Conservation (phyloP, 2,329 filamentous ascomycete genomes). For the Teratosphaeria viscida region DNA sequence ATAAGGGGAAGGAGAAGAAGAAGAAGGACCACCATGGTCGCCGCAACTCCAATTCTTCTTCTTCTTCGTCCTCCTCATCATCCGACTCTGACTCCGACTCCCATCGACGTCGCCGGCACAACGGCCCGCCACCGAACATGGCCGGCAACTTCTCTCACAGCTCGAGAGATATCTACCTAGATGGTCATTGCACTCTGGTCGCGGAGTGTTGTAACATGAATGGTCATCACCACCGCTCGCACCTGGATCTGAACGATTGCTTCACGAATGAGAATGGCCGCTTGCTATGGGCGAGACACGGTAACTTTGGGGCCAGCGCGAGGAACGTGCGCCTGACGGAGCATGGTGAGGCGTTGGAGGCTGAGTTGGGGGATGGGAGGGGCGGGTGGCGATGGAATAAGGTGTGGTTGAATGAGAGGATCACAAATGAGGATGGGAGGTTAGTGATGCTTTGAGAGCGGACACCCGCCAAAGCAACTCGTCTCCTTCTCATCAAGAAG, state of each 20-base stretch:
- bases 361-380: conserved; percentile 25
- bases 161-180: conserved; percentile 25
- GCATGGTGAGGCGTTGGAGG: conserved; percentile 25
- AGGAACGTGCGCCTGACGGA: conserved; percentile 22
- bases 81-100: conserved; percentile 5
- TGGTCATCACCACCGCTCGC: conserved; percentile 24
- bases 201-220: conserved; percentile 25
- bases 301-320: conserved; percentile 29
- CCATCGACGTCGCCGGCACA: conserved; percentile 7
- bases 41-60: conserved; percentile 7
- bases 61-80: conserved; percentile 1
- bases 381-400: conserved; percentile 24
- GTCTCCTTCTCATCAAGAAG: background rate
- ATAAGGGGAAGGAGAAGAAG: conserved; percentile 27
- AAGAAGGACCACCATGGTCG: conserved; percentile 11
- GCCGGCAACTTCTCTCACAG: conserved; percentile 32
- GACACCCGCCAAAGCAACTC: background rate
- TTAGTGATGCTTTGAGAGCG: conserved; percentile 18
- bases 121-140: conserved; percentile 5
- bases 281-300: conserved; percentile 26
- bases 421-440: conserved; percentile 29
- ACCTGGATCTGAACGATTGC: conserved; percentile 28
- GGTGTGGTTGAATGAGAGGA: conserved; percentile 29
- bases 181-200: conserved; percentile 27
- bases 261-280: conserved; percentile 29